Evolutionary conservation across 805 yeast genomes (phyloP).

Genomic region (Saturnispora bothae): DNA sequence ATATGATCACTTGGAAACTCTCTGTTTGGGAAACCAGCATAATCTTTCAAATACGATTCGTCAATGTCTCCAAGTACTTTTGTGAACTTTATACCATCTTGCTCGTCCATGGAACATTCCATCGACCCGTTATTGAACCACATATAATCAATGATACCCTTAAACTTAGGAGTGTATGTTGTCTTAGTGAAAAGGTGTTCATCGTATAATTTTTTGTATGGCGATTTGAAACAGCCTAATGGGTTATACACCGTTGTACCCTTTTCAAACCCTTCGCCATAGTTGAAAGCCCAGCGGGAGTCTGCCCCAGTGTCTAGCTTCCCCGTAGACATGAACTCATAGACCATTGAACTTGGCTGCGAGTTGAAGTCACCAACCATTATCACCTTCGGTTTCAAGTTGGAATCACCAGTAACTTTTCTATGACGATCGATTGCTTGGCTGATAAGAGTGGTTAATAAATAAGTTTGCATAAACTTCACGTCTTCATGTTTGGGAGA

Average conservation of each 20-base stretch:
- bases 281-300: constrained; percentile 14
- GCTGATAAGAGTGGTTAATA: constrained; percentile 28
- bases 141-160: constrained; percentile 47
- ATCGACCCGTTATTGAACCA: constrained; percentile 29
- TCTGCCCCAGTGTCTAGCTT: constrained; percentile 14
- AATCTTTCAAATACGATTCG: constrained; percentile 22
- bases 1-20: constrained; percentile 47
- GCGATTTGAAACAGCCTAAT: constrained; percentile 18
- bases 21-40: constrained; percentile 40
- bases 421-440: constrained; percentile 21
- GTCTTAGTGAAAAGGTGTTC: constrained; percentile 23
- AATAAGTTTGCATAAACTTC: constrained; percentile 41
- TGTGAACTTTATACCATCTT: constrained; percentile 28
- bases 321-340: constrained; percentile 31
- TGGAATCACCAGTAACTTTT: constrained; percentile 5
- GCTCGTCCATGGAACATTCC: constrained; percentile 14
- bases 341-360: constrained; percentile 37
- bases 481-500: constrained; percentile 41
- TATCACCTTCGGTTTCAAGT: constrained; percentile 26
- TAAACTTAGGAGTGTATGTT: constrained; percentile 39
- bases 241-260: constrained; percentile 9
- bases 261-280: constrained; percentile 10
- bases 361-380: constrained; percentile 53
- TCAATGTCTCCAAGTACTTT: constrained; percentile 45
- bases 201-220: constrained; percentile 21